Evolutionary conservation across 495 filamentous ascomycete species (phyloP).

Genomic region (Aspergillus ostianus): DNA sequence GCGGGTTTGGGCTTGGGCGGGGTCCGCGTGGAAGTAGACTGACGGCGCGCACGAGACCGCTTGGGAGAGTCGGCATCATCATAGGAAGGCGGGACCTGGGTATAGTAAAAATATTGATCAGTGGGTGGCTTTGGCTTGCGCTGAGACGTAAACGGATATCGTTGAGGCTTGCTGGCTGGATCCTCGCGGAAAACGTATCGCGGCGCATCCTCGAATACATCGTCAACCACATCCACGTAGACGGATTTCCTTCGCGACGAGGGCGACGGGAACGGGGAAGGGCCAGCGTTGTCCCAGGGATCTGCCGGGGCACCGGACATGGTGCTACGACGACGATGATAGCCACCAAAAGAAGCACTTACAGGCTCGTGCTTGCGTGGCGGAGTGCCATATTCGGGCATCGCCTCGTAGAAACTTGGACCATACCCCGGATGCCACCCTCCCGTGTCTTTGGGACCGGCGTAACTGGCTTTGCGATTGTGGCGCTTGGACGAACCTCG

Average conservation of each 20-base stretch:
- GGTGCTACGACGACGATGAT: conserved; percentile 37
- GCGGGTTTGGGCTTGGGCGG: conserved; percentile 45
- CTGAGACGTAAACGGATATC: conserved; percentile 34
- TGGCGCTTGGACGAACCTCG: conserved; percentile 43
- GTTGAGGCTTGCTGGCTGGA: conserved; percentile 31
- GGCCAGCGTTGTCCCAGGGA: conserved; percentile 38
- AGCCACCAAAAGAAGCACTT: conserved; percentile 53
- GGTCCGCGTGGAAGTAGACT: conserved; percentile 50
- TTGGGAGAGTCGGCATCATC: conserved; percentile 45
- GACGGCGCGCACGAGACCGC: conserved; percentile 44
- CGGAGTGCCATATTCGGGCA: conserved; percentile 49
- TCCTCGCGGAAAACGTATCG: conserved; percentile 25
- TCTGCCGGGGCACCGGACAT: conserved; percentile 38
- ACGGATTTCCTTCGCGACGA: conserved; percentile 50
- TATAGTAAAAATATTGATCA: conserved; percentile 54
- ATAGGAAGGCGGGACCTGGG: conserved; percentile 47
- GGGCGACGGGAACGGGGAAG: conserved; percentile 37
- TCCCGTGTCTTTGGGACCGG: conserved; percentile 39
- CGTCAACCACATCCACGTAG: conserved; percentile 55
- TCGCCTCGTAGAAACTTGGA: conserved; percentile 41
- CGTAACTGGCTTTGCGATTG: conserved; percentile 48
- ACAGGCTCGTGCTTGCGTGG: conserved; percentile 56
- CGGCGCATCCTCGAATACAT: conserved; percentile 46
- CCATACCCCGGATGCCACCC: conserved; percentile 42
- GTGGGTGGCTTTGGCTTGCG: conserved; percentile 50